These are phyloP conservation scores for Logfia minima DNA, from an alignment of 129 eudicot species.

Conservation along the genomic window DNA sequence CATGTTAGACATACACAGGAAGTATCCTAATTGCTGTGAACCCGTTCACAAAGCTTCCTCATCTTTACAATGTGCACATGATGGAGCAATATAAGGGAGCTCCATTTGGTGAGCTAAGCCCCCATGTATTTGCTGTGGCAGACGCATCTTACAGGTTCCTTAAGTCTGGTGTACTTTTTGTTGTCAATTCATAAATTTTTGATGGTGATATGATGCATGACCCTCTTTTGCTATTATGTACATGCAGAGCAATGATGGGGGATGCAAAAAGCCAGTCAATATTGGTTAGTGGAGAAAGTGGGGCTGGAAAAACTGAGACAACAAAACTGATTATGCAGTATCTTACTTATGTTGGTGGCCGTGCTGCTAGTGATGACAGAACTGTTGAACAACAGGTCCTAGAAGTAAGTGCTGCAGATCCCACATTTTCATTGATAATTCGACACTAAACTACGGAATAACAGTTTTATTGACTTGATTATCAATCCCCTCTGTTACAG, in stretches of 20 bases:
- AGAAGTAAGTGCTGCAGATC: slow-evolving; percentile 54
- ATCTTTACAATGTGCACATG: slow-evolving; percentile 92
- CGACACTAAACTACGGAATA: too few relatives aligned
- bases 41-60: slow-evolving; percentile 98
- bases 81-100: slow-evolving; percentile 99
- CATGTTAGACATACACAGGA: slow-evolving; percentile 90
- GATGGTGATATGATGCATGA: slow-evolving; percentile 16
- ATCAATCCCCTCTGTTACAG: neutral
- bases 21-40: slow-evolving; percentile 96
- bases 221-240: slow-evolving; percentile 19
- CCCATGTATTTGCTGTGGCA: slow-evolving; percentile 99
- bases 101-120: slow-evolving; percentile 97
- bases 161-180: slow-evolving; percentile 18
- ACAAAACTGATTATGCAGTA: slow-evolving; percentile 95
- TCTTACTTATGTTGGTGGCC: slow-evolving; percentile 98
- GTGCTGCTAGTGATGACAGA: slow-evolving; percentile 89
- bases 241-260: slow-evolving; percentile 84
- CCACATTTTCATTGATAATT: neutral
- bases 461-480: neutral
- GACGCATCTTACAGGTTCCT: slow-evolving; percentile 94
- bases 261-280: slow-evolving; percentile 87
- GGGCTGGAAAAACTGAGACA: slow-evolving; percentile 99
- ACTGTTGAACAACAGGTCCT: slow-evolving; percentile 98
- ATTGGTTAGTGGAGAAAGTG: slow-evolving; percentile 99
- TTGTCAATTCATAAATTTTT: slow-evolving; percentile 15